A percentile compares a stretch with the other conserved stretches of the same genome.
phyloP scores from a whole-genome alignment of 2,329 filamentous ascomycete species.

The Curvularia verruculosa region DNA sequence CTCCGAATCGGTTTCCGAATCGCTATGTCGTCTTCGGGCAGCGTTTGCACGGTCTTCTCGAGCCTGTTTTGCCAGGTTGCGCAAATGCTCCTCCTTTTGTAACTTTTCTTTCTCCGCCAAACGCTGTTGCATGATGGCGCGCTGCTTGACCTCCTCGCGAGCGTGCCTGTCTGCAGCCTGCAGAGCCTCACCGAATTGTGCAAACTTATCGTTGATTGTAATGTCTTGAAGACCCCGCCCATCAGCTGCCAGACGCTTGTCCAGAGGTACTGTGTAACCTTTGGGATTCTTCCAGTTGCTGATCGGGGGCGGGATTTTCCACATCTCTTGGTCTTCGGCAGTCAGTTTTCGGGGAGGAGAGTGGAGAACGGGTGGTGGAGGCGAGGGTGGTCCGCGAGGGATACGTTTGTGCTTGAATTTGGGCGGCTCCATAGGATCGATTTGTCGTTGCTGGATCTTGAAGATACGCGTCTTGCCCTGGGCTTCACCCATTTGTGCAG shows the following conservation, averaged over 20 bases:
- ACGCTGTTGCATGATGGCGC: constrained; percentile 92
- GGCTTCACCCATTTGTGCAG: constrained; percentile 92
- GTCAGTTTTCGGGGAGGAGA: constrained; percentile 94
- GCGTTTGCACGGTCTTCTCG: constrained; percentile 74
- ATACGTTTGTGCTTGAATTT: constrained; percentile 99
- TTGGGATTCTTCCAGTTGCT: constrained; percentile 99
- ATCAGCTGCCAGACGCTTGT: constrained; percentile 94
- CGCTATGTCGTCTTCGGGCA: constrained; percentile 50
- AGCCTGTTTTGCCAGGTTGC: constrained; percentile 86
- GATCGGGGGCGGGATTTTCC: constrained; percentile 88
- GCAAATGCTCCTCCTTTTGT: constrained; percentile 90
- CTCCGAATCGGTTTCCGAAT: constrained; percentile 58
- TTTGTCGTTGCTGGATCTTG: constrained; percentile 95
- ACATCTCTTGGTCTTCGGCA: constrained; percentile 94
- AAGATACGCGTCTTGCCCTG: constrained; percentile 92
- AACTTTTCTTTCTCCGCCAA: constrained; percentile 95
- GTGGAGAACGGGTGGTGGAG: constrained; percentile 92
- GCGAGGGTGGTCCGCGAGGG: constrained; percentile 86
- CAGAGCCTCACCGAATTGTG: constrained; percentile 90
- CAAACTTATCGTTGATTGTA: constrained; percentile 98
- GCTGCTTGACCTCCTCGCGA: constrained; percentile 90
- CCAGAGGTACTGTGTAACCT: constrained; percentile 93
- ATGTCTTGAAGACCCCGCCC: constrained; percentile 91
- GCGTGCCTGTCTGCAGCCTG: constrained; percentile 95
- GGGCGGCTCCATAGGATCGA: constrained; percentile 94